phyloP scores from a whole-genome alignment of 108 stramenopile species.

The Skeletonema tropicum region DNA sequence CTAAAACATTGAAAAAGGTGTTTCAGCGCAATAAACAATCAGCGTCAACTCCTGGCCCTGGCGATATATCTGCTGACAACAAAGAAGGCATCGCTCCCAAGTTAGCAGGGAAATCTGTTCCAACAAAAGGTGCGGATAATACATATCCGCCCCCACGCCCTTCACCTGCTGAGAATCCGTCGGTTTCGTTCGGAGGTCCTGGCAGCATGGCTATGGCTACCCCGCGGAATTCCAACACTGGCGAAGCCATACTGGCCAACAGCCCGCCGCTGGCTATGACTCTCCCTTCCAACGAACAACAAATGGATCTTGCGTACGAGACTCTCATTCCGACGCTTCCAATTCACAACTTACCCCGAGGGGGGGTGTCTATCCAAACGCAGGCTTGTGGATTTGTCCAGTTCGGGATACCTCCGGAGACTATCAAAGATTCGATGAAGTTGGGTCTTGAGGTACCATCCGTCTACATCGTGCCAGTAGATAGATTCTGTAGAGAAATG shows the following conservation, averaged over 20 bases:
- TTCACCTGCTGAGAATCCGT: background rate
- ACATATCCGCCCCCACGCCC: background rate
- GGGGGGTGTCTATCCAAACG: conserved; percentile 82
- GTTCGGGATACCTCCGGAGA: conserved; percentile 96
- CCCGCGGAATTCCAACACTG: background rate
- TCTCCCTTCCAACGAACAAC: background rate
- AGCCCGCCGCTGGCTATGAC: background rate
- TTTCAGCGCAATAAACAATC: background rate
- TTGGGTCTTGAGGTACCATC: conserved; percentile 83
- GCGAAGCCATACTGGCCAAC: background rate
- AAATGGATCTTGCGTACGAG: background rate
- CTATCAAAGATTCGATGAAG: conserved; percentile 94
- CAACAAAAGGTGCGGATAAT: background rate
- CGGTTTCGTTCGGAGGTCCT: background rate
- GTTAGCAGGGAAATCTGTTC: background rate
- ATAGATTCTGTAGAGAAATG: conserved; percentile 90
- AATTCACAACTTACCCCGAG: conserved; percentile 60
- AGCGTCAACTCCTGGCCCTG: background rate
- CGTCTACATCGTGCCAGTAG: conserved; percentile 91
- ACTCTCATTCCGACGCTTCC: conserved; percentile 1
- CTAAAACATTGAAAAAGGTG: background rate
- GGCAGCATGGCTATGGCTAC: background rate
- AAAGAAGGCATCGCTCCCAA: background rate
- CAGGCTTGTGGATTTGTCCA: conserved; percentile 80
- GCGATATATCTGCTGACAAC: background rate